Conservation (phyloP, 768 basidiomycete species). For the Lactifluus hygrophoroides region DNA sequence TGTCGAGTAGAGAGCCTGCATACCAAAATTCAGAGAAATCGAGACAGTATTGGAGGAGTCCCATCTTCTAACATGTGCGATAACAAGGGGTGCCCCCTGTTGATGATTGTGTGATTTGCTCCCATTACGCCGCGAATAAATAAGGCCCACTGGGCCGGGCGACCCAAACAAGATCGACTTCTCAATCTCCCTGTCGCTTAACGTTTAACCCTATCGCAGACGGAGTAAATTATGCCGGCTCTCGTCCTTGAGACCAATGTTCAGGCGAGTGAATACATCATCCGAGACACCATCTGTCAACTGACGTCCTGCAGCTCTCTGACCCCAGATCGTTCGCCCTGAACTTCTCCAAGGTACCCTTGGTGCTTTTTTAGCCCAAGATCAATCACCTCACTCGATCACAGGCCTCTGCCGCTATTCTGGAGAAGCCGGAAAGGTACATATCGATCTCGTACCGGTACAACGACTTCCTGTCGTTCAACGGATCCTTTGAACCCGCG, state of each 20-base stretch:
- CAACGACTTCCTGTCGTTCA: slow-evolving; percentile 53
- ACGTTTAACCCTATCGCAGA: no score
- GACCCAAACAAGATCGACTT: no score
- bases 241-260: slow-evolving; percentile 17
- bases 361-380: neutral
- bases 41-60: no score
- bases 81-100: no score
- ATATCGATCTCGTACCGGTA: slow-evolving; percentile 46
- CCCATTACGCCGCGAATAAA: no score
- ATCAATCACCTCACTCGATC: neutral
- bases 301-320: neutral
- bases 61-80: no score
- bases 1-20: no score
- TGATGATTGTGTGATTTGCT: no score
- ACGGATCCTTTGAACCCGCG: slow-evolving; percentile 57
- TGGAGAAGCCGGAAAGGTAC: slow-evolving; percentile 47
- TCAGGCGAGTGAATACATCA: slow-evolving; percentile 1
- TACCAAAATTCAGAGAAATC: no score
- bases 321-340: slow-evolving; percentile 3
- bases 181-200: no score
- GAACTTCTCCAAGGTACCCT: slow-evolving; percentile 15
- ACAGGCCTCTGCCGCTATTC: slow-evolving; percentile 44
- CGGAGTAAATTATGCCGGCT: slow-evolving; percentile 15
- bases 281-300: neutral
- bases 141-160: no score